These are phyloP conservation scores for Penicillium crustosum DNA, from an alignment of 2,329 filamentous ascomycete genomes.

Conservation along the genomic window DNA sequence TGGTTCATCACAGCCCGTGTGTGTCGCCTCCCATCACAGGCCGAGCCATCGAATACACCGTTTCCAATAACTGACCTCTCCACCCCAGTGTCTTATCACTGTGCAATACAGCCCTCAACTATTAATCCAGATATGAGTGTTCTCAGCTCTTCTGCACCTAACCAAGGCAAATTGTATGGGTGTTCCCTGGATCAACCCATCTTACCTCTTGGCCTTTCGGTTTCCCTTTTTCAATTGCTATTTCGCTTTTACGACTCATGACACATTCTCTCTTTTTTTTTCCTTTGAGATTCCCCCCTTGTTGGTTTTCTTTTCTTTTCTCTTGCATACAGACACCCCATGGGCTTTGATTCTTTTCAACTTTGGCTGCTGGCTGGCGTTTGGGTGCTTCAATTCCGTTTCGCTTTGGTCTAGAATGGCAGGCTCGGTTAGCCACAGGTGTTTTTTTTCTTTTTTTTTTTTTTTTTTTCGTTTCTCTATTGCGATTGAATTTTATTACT, in stretches of 20 bases:
- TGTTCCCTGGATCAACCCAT: neutral
- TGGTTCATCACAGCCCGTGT: neutral
- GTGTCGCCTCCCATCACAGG: neutral
- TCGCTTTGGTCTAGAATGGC: constrained; percentile 22
- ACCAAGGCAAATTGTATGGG: neutral
- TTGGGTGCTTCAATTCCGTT: constrained; percentile 9
- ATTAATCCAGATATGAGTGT: constrained; percentile 12
- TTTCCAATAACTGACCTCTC: constrained; percentile 8
- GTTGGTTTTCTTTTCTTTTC: neutral
- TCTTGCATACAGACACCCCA: constrained; percentile 3
- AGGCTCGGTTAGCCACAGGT: constrained; percentile 17
- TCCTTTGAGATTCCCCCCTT: constrained; percentile 18
- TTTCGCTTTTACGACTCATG: constrained; percentile 11
- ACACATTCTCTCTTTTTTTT: constrained; percentile 10
- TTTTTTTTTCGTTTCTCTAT: constrained; percentile 1
- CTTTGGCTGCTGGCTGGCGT: constrained; percentile 11
- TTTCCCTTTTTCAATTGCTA: neutral
- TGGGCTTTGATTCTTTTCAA: constrained; percentile 8
- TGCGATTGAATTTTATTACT: constrained; percentile 2
- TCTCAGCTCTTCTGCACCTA: constrained; percentile 1
- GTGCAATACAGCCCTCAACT: constrained; percentile 2
- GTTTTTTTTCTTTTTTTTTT: too few relatives aligned
- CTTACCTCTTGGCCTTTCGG: neutral
- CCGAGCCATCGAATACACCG: neutral
- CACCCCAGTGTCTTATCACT: constrained; percentile 1